Evolutionary conservation across 345 rosid genomes (phyloP), one percentile per base, ranked within the genome.

Genomic region (Lepidium didymum): DNA sequence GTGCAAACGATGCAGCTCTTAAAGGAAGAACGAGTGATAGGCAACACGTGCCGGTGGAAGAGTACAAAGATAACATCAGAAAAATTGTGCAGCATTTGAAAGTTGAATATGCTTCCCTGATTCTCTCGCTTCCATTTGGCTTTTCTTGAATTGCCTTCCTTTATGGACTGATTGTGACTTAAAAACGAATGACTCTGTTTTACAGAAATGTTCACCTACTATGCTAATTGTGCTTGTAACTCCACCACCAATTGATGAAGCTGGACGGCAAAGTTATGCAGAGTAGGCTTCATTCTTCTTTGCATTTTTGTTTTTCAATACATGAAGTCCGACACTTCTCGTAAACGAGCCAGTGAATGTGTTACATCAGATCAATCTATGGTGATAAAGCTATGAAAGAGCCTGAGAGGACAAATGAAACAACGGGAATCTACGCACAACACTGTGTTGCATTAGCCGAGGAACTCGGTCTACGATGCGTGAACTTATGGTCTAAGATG

Each of bases 1-100:
- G 97, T 56, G 98, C 97, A 37, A 93, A 93, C 77, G 98, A 93
- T 79, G 97, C 98, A 23, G 95, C 92, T 71, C 82, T 93, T 44
- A 62, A 70, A 10, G 98, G 95, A 68, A 83, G 92, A 75, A 81
- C 56, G 8, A 62, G 84, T 29, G 95, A 90, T 60, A 73, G 81
- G 65, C 97, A 86, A 46, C 91, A 93, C 77, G 96, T 93, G 49
- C 97, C 97, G 0, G 56, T 87, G 21, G 84, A 84, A 64, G 97
- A 87, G 79, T 93, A 88, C 66, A 81, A 62, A 63, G 83, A 88
- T 40, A 90, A 93, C 76, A 63, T 93, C 56, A 74, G 76, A 49
- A 82, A 73, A 73, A 85, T 93, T n/a, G 87, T 84, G 58, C 79
- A n/a, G 47, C 97, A 87, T 77, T 82, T 93, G 68, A 91, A 90